Evolutionary conservation across 2,329 filamentous ascomycete species (phyloP).

Genomic region (Rasamsonia emersonii): DNA sequence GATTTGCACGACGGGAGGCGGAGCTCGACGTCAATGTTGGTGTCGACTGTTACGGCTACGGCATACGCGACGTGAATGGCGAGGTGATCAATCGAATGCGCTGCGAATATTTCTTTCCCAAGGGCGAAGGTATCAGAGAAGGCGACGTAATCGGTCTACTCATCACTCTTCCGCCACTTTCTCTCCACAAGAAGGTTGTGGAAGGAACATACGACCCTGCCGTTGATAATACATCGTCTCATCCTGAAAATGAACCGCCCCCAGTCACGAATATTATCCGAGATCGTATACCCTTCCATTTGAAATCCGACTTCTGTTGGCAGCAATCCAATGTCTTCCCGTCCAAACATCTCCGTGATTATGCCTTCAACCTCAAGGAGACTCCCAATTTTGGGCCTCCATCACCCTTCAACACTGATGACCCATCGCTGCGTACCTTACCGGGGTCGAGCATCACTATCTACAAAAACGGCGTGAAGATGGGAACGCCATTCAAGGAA

Average conservation of each 20-base stretch:
- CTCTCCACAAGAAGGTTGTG: conserved; percentile 79
- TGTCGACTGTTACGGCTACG: conserved; percentile 93
- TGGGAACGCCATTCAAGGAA: conserved; percentile 82
- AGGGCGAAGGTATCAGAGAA: conserved; percentile 70
- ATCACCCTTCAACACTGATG: conserved; percentile 54
- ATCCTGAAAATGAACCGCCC: conserved; percentile 33
- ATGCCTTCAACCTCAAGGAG: conserved; percentile 38
- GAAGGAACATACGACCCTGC: conserved; percentile 80
- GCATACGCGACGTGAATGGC: conserved; percentile 77
- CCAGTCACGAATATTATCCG: conserved; percentile 74
- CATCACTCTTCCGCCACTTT: conserved; percentile 78
- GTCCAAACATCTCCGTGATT: conserved; percentile 78
- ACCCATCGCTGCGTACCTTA: conserved; percentile 73
- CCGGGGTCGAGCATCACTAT: conserved; percentile 79
- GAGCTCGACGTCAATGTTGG: conserved; percentile 54
- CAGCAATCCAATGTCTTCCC: conserved; percentile 59
- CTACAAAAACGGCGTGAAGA: conserved; percentile 82
- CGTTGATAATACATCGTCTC: conserved; percentile 47
- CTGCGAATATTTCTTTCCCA: conserved; percentile 79
- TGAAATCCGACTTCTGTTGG: conserved; percentile 89
- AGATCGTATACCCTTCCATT: conserved; percentile 88
- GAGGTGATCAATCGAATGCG: conserved; percentile 91
- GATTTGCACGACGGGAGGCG: conserved; percentile 39
- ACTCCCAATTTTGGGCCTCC: conserved; percentile 41
- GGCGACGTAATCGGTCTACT: conserved; percentile 93